These are phyloP conservation scores for Erodium chrysanthum DNA, from an alignment of 441 rosid species.

Conservation along the genomic window DNA sequence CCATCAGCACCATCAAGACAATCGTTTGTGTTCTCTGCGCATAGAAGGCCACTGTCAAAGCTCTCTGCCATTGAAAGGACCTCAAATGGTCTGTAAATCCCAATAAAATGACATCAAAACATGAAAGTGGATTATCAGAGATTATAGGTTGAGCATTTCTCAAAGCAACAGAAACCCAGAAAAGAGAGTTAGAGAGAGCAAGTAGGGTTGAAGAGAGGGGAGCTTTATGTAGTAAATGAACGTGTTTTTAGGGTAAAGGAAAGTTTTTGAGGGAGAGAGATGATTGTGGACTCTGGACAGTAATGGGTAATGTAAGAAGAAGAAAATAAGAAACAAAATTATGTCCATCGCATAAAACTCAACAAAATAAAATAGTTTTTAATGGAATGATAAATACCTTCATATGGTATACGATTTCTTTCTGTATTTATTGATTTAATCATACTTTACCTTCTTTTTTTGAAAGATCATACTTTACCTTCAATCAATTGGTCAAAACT, in stretches of 20 bases:
- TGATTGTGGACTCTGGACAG: neutral
- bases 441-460: no score
- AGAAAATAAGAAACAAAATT: constrained; percentile 13
- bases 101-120: constrained; percentile 20
- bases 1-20: constrained; percentile 32
- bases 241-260: constrained; percentile 26
- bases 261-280: neutral
- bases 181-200: constrained; percentile 18
- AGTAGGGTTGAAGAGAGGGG: constrained; percentile 13
- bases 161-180: constrained; percentile 19
- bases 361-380: neutral
- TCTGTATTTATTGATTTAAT: neutral
- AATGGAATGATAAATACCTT: neutral
- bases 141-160: constrained; percentile 20
- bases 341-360: neutral
- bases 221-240: constrained; percentile 28
- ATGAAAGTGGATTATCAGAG: constrained; percentile 21
- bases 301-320: constrained; percentile 5
- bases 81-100: constrained; percentile 20
- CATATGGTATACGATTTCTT: neutral
- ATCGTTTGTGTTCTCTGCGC: constrained; percentile 33
- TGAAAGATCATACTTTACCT: no score
- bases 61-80: constrained; percentile 31
- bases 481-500: neutral
- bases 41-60: constrained; percentile 31